phyloP scores from a whole-genome alignment of 2,329 filamentous ascomycete species.

The Colletotrichum viniferum region DNA sequence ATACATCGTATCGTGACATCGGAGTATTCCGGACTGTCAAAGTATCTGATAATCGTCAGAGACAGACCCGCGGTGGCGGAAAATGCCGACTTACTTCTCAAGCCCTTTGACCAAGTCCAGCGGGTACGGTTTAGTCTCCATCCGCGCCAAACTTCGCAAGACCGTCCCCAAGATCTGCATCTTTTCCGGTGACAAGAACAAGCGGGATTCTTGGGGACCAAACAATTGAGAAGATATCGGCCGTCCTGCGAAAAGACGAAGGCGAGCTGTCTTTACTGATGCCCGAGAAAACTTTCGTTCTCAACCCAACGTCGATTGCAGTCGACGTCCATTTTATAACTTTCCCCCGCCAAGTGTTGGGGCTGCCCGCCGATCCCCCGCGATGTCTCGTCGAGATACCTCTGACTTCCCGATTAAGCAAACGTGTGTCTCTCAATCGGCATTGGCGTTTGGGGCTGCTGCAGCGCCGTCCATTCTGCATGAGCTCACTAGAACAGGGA shows the following conservation, averaged over 20 bases:
- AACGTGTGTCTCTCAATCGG: not conserved
- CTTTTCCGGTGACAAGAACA: not conserved
- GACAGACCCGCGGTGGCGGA: not conserved
- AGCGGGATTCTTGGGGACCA: not conserved
- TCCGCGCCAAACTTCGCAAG: not conserved
- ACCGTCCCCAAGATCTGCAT: conserved; percentile 4
- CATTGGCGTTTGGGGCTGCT: not conserved
- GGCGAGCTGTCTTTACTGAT: not conserved
- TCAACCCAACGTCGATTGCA: not conserved
- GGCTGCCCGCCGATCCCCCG: not conserved
- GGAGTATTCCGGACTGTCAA: not conserved
- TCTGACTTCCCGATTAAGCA: not conserved
- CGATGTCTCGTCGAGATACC: not conserved
- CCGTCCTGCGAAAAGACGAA: not conserved
- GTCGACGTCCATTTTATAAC: not conserved
- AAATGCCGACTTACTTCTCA: not conserved
- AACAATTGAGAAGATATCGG: not conserved
- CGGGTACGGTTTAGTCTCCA: not conserved
- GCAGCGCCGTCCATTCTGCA: not conserved
- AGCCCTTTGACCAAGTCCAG: not conserved
- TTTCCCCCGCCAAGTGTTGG: not conserved
- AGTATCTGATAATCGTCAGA: not conserved
- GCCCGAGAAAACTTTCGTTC: not conserved
- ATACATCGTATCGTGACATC: not conserved
- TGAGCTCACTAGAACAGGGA: not conserved